Base-by-base conservation (phyloP, 2,329 filamentous ascomycete species). In the Claviceps digitariae region DNA sequence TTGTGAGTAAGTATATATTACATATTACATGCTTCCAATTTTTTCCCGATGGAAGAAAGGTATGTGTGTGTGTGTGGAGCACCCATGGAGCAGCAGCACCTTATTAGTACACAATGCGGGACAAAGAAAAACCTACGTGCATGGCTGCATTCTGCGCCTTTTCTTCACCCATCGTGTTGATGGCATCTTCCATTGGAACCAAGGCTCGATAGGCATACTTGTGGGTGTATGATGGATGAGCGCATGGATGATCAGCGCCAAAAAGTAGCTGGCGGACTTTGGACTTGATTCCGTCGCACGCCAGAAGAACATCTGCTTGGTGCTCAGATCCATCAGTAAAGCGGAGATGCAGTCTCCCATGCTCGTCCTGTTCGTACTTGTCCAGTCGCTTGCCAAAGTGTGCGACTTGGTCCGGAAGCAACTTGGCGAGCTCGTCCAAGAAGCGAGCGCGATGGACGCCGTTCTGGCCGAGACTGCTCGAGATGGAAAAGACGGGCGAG, bases 281-380 rank as follows among this genome's bases (percentile, higher is more conserved):
- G 9, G 76, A 79, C 62, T 83, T 83, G 60, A 85, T 82, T 0
- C 82, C 82, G 62, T 86, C 82, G 57, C 79, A 83, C 0, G 79
- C 82, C 47, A 86, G 67, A 0, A 82, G 52, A 0, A 64, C 69
- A 27, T 71, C 68, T 3, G 51, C 45, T 25, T 31, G 29, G 50
- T 49, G 10, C 44, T 45, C n/a, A 1, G 51, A 40, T 17, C 71
- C 71, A 41, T 74, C 72, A 0, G 61, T 56, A 51, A 74, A 74
- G n/a, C 31, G 58, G 47, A 73, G 58, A 2, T 56, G 52, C 3
- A 66, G 54, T 38, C 61, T 62, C 2, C 60, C 61, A 3, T 58
- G 56, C 10, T 50, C 41, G 3, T 52, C 54, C 12, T 63, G 55
- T 59, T 63, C 54, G 61, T 65, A 62, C 55, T 69, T 25, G 49